A percentile compares a stretch with the other conserved stretches of the same genome.
phyloP scores from a whole-genome alignment of 192 early-diverging fungal genomes.

The Coemansia sp. region DNA sequence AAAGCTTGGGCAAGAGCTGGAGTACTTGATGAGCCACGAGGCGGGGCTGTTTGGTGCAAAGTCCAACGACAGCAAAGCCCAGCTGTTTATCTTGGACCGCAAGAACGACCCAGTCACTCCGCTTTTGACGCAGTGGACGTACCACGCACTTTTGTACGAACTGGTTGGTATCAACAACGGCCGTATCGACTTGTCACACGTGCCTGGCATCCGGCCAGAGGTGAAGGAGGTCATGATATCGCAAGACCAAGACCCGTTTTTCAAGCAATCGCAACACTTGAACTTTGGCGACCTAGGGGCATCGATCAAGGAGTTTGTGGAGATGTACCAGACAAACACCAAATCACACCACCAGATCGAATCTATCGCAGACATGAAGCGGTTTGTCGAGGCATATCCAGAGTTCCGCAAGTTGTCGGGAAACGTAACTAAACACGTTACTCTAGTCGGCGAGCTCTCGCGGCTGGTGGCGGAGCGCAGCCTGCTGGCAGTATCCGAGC shows the following conservation, averaged over 20 bases:
- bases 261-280: constrained; percentile 81
- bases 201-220: constrained; percentile 77
- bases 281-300: constrained; percentile 93
- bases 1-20: constrained; percentile 70
- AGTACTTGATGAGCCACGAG: constrained; percentile 47
- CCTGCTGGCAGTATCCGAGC: constrained; percentile 82
- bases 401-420: constrained; percentile 94
- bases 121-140: constrained; percentile 94
- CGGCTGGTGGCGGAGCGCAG: constrained; percentile 67
- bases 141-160: constrained; percentile 98
- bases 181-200: constrained; percentile 82
- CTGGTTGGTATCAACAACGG: constrained; percentile 90
- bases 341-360: constrained; percentile 88
- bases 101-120: constrained; percentile 95
- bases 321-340: constrained; percentile 90
- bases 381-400: constrained; percentile 97
- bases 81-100: constrained; percentile 87
- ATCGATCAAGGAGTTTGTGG: constrained; percentile 90
- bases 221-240: constrained; percentile 90
- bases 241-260: constrained; percentile 88
- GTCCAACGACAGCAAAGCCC: constrained; percentile 71
- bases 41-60: constrained; percentile 29
- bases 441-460: constrained; percentile 93
- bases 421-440: constrained; percentile 97
- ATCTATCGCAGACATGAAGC: constrained; percentile 96